phyloP scores from a whole-genome alignment of 768 basidiomycete species.

The Megacollybia marginata region DNA sequence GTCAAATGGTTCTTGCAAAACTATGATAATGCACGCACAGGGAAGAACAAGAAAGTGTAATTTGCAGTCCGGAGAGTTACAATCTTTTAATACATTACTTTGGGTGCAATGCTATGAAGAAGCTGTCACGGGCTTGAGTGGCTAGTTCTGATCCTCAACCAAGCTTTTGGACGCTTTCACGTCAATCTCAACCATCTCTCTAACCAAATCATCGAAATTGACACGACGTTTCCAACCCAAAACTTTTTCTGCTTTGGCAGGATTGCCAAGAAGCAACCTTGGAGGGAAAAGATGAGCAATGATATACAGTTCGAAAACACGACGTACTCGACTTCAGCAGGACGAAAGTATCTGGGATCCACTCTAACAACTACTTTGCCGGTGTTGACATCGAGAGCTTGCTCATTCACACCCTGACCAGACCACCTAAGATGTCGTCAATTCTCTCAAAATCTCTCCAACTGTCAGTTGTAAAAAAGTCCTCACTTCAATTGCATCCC shows the following conservation, averaged over 20 bases:
- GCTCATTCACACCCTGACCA: constrained; percentile 67
- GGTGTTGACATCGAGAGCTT: constrained; percentile 65
- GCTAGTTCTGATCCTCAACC: constrained; percentile 78
- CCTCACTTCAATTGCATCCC: constrained; percentile 60
- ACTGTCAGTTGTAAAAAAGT: background rate
- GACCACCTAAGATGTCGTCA: constrained; percentile 50
- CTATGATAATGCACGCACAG: constrained; percentile 65
- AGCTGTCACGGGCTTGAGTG: background rate
- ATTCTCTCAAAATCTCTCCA: background rate
- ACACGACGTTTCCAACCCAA: constrained; percentile 91
- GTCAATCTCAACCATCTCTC: constrained; percentile 88
- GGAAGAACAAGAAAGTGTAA: constrained; percentile 3
- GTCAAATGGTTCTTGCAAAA: constrained; percentile 88
- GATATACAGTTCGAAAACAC: background rate
- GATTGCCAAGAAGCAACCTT: constrained; percentile 81
- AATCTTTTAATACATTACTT: background rate
- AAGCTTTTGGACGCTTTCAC: constrained; percentile 65
- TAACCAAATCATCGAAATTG: constrained; percentile 76
- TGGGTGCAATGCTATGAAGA: background rate
- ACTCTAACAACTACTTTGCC: constrained; percentile 74
- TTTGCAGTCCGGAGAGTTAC: background rate
- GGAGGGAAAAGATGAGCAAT: background rate
- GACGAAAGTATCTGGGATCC: constrained; percentile 88
- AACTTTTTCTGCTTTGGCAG: constrained; percentile 79
- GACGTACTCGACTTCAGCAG: constrained; percentile 89